Evolutionary conservation across 148 eudicot species (phyloP).

Genomic region (Cornus controversa): DNA sequence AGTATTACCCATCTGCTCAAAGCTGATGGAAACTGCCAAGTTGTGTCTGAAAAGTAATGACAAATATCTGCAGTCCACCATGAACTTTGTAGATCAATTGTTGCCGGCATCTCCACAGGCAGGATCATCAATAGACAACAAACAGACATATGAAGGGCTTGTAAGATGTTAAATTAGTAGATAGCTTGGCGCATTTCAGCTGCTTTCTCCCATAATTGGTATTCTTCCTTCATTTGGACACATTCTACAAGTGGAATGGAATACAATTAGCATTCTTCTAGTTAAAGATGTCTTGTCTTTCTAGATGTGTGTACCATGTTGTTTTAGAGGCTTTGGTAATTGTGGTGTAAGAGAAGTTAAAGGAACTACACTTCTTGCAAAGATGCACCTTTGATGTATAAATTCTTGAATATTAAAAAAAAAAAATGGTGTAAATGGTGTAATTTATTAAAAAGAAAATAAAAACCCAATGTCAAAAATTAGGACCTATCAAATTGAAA

Average conservation of each 20-base stretch:
- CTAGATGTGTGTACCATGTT: no score
- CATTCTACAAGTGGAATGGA: no score
- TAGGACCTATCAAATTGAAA: no score
- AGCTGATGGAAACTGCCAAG: constrained; percentile 49
- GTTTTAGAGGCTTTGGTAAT: no score
- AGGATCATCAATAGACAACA: background rate
- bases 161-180: background rate
- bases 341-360: no score
- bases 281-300: no score
- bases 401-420: background rate
- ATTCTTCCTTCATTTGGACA: no score
- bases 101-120: background rate
- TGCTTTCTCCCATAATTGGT: background rate
- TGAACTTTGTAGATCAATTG: constrained; percentile 20
- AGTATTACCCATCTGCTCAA: constrained; percentile 31
- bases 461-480: no score
- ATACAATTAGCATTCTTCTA: no score
- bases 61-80: constrained; percentile 41
- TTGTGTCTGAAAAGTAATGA: constrained; percentile 34
- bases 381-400: background rate
- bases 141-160: background rate
- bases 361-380: no score
- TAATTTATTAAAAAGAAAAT: no score
- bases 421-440: no score
- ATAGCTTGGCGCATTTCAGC: background rate